Conservation (phyloP, 2,329 filamentous ascomycete species). For the Aspergillus sojae region DNA sequence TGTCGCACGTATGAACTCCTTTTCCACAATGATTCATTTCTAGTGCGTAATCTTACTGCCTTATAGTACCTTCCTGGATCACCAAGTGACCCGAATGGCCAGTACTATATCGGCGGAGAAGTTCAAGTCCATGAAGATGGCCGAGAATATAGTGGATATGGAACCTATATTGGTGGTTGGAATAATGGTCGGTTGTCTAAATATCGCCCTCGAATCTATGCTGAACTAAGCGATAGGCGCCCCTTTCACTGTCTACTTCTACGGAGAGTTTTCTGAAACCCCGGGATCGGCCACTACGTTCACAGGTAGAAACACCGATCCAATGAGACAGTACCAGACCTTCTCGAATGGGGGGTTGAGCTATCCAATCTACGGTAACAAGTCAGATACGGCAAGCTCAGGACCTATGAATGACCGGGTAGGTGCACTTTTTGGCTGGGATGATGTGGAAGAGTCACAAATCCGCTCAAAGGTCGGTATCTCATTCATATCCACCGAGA, state of each 20-base stretch:
- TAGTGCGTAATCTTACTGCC: constrained; percentile 8
- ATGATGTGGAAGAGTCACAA: constrained; percentile 51
- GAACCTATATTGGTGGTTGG: constrained; percentile 52
- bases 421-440: constrained; percentile 64
- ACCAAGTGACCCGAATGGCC: constrained; percentile 39
- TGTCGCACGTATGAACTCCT: constrained; percentile 45
- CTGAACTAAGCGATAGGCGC: constrained; percentile 29
- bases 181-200: constrained; percentile 35
- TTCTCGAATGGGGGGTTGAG: constrained; percentile 63
- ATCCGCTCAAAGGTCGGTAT: constrained; percentile 66
- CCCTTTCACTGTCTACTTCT: constrained; percentile 49
- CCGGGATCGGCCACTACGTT: constrained; percentile 43
- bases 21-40: not conserved
- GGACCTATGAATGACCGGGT: constrained; percentile 58
- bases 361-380: constrained; percentile 56
- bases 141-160: constrained; percentile 50
- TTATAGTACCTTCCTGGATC: constrained; percentile 53
- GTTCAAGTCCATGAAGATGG: constrained; percentile 43
- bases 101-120: constrained; percentile 47
- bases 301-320: constrained; percentile 37
- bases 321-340: constrained; percentile 47
- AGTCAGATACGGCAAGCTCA: constrained; percentile 53
- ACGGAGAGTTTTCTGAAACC: constrained; percentile 44
- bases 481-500: constrained; percentile 66
- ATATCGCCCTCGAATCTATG: not conserved